Conservation (phyloP, 2,329 filamentous ascomycete genomes). For the Aspergillus spinulosporus region DNA sequence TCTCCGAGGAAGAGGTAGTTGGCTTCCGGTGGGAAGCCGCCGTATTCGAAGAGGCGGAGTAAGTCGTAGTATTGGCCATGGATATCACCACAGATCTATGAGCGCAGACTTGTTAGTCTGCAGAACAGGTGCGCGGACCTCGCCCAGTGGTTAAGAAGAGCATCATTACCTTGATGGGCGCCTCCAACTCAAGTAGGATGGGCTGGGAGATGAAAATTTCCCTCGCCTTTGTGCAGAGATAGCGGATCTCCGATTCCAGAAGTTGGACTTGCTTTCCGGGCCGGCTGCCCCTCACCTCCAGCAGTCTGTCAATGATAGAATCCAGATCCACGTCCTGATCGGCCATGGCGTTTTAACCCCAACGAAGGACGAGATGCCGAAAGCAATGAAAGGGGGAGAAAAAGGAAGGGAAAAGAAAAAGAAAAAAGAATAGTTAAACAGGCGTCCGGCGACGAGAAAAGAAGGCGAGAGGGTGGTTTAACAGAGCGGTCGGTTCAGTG, state of each 20-base stretch:
- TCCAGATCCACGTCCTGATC: constrained; percentile 94
- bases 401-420: constrained; percentile 20
- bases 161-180: constrained; percentile 85
- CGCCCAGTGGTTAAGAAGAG: neutral
- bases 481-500: constrained; percentile 30
- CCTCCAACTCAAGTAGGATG: constrained; percentile 94
- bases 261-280: constrained; percentile 98
- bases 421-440: constrained; percentile 25
- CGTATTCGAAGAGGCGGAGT: constrained; percentile 94
- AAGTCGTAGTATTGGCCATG: constrained; percentile 99
- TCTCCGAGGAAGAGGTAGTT: constrained; percentile 99
- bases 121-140: neutral
- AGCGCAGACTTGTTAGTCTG: constrained; percentile 19
- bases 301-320: constrained; percentile 96
- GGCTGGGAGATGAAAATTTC: constrained; percentile 99
- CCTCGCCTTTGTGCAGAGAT: constrained; percentile 94
- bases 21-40: constrained; percentile 95
- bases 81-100: constrained; percentile 97
- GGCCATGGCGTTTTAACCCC: constrained; percentile 60
- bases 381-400: constrained; percentile 18
- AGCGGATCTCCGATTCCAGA: constrained; percentile 92
- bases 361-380: constrained; percentile 30
- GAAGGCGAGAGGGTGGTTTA: constrained; percentile 33
- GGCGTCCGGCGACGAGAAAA: constrained; percentile 24
- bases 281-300: constrained; percentile 96